phyloP scores from a whole-genome alignment of 192 early-diverging fungal species.

The Backusella sp. region DNA sequence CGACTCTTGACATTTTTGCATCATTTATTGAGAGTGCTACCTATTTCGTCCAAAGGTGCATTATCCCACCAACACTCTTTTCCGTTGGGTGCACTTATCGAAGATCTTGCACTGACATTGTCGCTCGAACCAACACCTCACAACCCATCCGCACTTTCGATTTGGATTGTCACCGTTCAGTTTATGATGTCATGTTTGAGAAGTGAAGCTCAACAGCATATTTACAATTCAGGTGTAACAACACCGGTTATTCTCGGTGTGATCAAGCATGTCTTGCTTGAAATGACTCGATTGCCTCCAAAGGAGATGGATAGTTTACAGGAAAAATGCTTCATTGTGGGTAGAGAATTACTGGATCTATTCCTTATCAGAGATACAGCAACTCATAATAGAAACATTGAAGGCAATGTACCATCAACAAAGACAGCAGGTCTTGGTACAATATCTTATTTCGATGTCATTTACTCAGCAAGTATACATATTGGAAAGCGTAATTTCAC shows the following conservation, averaged over 20 bases:
- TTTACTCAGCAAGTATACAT: conserved; percentile 30
- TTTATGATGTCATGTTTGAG: conserved; percentile 35
- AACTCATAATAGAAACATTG: background rate
- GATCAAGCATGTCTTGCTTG: conserved; percentile 31
- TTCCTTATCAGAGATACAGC: conserved; percentile 23
- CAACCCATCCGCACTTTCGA: conserved; percentile 4
- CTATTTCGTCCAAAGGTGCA: background rate
- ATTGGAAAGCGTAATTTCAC: too few relatives aligned
- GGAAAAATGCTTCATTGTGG: conserved; percentile 23
- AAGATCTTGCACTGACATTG: conserved; percentile 25
- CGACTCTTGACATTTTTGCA: conserved; percentile 32
- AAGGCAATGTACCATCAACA: background rate
- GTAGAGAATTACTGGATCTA: conserved; percentile 28
- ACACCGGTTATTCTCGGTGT: conserved; percentile 26
- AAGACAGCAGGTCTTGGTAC: background rate
- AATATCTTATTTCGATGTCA: conserved; percentile 31
- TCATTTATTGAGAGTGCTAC: conserved; percentile 20
- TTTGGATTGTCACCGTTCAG: conserved; percentile 35
- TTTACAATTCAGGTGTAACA: conserved; percentile 31
- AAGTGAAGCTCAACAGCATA: background rate
- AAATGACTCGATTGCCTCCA: conserved; percentile 25
- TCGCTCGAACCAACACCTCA: conserved; percentile 17
- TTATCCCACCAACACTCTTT: conserved; percentile 4
- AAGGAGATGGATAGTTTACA: conserved; percentile 18
- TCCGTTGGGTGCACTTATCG: conserved; percentile 29